These are phyloP conservation scores for Xylaria sp. DNA, from an alignment of 2,329 filamentous ascomycete species.

Conservation along the genomic window DNA sequence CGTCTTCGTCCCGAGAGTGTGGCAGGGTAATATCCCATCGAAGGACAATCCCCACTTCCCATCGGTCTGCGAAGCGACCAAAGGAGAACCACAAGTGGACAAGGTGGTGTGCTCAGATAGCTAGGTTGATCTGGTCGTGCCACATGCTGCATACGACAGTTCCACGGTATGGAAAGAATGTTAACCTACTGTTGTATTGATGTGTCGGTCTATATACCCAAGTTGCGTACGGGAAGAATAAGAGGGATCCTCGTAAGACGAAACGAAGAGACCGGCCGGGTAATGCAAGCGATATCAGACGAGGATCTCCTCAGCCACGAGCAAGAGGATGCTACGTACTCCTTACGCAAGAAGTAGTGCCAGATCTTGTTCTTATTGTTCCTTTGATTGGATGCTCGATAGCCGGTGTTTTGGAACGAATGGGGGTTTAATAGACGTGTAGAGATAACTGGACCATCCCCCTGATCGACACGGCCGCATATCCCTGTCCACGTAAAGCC, in stretches of 20 bases:
- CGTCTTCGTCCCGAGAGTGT: neutral
- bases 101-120: neutral
- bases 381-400: constrained; percentile 32
- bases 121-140: neutral
- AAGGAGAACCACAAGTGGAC: neutral
- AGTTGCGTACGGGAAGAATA: neutral
- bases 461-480: constrained; percentile 27
- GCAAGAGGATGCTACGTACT: neutral
- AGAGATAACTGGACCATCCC: constrained; percentile 12
- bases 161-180: neutral
- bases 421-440: neutral
- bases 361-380: neutral
- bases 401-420: constrained; percentile 13
- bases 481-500: constrained; percentile 9
- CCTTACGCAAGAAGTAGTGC: neutral
- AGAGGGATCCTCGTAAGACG: neutral
- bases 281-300: constrained; percentile 2
- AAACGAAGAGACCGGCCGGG: neutral
- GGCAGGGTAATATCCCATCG: neutral
- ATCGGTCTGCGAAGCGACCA: neutral
- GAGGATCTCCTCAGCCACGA: neutral
- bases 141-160: neutral
- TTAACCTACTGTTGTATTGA: neutral
- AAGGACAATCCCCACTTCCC: neutral
- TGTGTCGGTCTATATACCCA: neutral